These are phyloP conservation scores for Eucalyptus sp. DNA, from an alignment of 345 rosid species.

Conservation along the genomic window DNA sequence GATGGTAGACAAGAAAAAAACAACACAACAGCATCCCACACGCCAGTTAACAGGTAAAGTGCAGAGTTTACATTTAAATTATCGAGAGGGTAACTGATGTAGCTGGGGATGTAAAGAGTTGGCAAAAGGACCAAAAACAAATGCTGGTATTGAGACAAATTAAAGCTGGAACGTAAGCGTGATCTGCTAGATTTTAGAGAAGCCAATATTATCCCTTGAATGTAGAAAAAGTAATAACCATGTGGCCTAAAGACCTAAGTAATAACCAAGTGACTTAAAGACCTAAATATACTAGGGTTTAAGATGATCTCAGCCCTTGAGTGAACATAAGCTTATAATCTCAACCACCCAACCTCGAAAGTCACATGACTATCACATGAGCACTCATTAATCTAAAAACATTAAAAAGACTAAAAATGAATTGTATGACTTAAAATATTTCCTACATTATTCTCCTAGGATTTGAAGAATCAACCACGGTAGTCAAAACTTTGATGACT, in stretches of 20 bases:
- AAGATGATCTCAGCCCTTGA: not conserved
- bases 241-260: not conserved
- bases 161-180: accelerated
- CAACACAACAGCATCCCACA: not conserved
- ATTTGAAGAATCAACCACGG: accelerated
- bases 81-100: not conserved
- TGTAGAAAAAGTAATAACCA: not conserved
- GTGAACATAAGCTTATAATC: accelerated
- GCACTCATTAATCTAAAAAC: no score
- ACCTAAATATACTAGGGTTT: not conserved
- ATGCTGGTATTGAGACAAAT: not conserved
- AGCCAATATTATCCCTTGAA: not conserved
- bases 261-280: no score
- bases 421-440: no score
- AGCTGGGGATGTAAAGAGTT: accelerated
- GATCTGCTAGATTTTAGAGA: not conserved
- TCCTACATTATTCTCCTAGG: no score
- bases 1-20: not conserved
- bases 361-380: not conserved
- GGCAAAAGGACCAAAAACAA: not conserved
- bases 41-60: accelerated
- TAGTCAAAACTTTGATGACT: not conserved
- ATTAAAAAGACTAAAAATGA: no score
- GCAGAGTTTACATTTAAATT: accelerated
- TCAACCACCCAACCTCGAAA: not conserved